Percentiles rank a stretch among this genome's conserved stretches.
Conservation (phyloP, 2,329 filamentous ascomycete genomes). For the Colletotrichum navitas region DNA sequence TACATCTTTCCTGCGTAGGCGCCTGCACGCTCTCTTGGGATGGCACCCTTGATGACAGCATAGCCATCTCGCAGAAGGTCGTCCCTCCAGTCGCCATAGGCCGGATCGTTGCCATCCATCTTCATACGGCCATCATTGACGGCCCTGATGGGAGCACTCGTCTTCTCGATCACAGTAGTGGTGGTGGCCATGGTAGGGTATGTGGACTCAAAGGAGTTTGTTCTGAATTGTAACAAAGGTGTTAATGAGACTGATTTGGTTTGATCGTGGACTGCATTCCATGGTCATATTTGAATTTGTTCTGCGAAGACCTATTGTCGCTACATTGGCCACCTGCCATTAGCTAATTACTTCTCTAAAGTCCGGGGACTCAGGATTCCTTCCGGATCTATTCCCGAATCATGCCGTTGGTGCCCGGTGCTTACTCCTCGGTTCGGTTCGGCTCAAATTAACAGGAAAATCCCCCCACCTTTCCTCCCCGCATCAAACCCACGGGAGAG, state of each 20-base stretch:
- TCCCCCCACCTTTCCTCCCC: constrained; percentile 9
- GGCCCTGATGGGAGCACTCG: constrained; percentile 27
- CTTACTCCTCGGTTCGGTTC: constrained; percentile 31
- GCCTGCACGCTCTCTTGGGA: constrained; percentile 37
- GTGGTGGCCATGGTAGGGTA: constrained; percentile 46
- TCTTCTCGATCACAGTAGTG: constrained; percentile 11
- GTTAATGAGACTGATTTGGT: background rate
- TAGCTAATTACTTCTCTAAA: background rate
- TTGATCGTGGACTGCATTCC: background rate
- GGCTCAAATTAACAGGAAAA: background rate
- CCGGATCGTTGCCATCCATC: constrained; percentile 24
- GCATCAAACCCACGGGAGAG: background rate
- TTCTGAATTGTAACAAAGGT: background rate
- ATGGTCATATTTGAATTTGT: constrained; percentile 18
- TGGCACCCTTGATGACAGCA: constrained; percentile 39
- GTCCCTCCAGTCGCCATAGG: constrained; percentile 50
- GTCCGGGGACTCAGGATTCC: background rate
- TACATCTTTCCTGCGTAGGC: constrained; percentile 50
- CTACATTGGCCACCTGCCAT: background rate
- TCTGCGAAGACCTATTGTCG: background rate
- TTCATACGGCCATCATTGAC: constrained; percentile 49
- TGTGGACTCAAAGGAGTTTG: background rate
- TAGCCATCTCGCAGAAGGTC: constrained; percentile 47
- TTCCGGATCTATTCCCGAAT: background rate
- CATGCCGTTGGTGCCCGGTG: background rate